Evolutionary conservation across 257 asterid species (phyloP).

Genomic region (Solanum rostratum): DNA sequence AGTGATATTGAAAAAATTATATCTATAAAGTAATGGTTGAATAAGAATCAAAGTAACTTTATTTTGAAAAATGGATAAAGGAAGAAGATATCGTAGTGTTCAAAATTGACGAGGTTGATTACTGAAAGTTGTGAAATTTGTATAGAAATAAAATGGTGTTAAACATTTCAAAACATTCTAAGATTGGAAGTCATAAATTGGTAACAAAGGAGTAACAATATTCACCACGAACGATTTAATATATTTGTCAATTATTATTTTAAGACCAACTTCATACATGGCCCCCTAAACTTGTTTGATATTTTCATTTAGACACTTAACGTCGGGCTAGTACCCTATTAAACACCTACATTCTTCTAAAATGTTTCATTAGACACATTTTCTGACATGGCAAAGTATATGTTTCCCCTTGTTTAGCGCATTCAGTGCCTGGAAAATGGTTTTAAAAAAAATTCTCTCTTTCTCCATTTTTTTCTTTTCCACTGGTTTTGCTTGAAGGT

Average conservation of each 20-base stretch:
- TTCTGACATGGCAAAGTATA: not conserved
- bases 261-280: no score
- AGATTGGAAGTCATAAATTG: not conserved
- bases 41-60: no score
- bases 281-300: no score
- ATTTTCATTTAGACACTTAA: not conserved
- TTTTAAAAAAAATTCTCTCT: not conserved
- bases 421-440: not conserved
- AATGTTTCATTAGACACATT: not conserved
- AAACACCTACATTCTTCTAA: not conserved
- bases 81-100: not conserved
- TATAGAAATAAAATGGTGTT: not conserved
- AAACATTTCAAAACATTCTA: not conserved
- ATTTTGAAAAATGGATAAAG: no score
- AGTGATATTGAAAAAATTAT: not conserved
- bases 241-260: no score
- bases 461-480: not conserved
- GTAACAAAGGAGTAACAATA: not conserved
- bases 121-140: not conserved
- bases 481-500: not conserved
- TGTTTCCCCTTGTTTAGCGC: not conserved
- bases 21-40: not conserved
- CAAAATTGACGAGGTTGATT: not conserved
- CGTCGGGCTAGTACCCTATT: not conserved
- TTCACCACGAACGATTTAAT: not conserved